Conservation (phyloP, 2,329 filamentous ascomycete species). For the Myriosclerotinia curreyana region DNA sequence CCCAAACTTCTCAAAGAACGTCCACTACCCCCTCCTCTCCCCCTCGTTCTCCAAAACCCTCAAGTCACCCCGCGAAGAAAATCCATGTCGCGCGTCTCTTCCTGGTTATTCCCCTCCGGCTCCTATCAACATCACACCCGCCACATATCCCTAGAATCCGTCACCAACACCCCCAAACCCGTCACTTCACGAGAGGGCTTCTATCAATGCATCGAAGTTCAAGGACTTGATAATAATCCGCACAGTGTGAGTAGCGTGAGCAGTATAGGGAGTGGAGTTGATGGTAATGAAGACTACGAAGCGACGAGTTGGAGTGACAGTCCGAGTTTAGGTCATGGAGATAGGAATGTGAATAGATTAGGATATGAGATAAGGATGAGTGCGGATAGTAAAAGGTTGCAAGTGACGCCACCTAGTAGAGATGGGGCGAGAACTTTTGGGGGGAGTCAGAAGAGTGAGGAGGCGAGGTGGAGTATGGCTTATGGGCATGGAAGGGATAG, state of each 20-base stretch:
- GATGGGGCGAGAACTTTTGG: slow-evolving; percentile 8
- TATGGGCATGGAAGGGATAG: slow-evolving; percentile 38
- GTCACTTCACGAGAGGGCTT: slow-evolving; percentile 53
- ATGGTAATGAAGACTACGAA: slow-evolving; percentile 16
- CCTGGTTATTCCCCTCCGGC: slow-evolving; percentile 51
- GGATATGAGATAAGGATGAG: not conserved
- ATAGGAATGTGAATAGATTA: not conserved
- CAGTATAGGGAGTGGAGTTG: slow-evolving; percentile 6
- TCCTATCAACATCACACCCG: slow-evolving; percentile 35
- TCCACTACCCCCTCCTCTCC: slow-evolving; percentile 49
- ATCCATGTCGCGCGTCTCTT: slow-evolving; percentile 60
- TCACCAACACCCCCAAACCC: slow-evolving; percentile 55
- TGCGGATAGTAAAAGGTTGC: slow-evolving; percentile 13
- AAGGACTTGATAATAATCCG: slow-evolving; percentile 3
- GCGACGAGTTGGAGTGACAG: slow-evolving; percentile 20
- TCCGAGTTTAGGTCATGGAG: slow-evolving; percentile 7
- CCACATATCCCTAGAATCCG: slow-evolving; percentile 47
- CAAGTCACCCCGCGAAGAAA: slow-evolving; percentile 63
- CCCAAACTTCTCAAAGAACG: slow-evolving; percentile 24
- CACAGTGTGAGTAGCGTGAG: slow-evolving; percentile 2
- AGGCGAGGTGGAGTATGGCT: slow-evolving; percentile 32
- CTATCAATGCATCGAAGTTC: slow-evolving; percentile 52
- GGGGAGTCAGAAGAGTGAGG: slow-evolving; percentile 43
- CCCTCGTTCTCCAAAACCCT: slow-evolving; percentile 51
- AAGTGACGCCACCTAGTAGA: not conserved